phyloP scores from a whole-genome alignment of 805 yeast species.

The Yamadazyma phyllophila region DNA sequence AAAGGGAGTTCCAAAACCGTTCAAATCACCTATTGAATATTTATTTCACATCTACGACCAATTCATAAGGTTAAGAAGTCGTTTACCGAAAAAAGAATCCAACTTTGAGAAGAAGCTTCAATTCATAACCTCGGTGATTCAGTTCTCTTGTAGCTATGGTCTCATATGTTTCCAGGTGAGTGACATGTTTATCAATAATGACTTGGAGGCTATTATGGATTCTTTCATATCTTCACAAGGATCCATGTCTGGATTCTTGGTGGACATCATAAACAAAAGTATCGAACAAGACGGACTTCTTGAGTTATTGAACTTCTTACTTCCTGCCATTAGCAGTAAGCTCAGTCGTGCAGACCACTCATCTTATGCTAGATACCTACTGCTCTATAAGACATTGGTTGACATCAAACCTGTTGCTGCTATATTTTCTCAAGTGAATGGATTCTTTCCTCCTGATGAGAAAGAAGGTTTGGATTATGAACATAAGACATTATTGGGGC shows the following conservation, averaged over 20 bases:
- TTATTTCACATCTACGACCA: conserved; percentile 45
- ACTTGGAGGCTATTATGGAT: conserved; percentile 27
- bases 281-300: conserved; percentile 63
- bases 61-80: conserved; percentile 41
- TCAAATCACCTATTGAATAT: conserved; percentile 44
- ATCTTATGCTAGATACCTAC: conserved; percentile 51
- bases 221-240: conserved; percentile 21
- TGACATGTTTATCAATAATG: conserved; percentile 52
- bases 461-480: conserved; percentile 54
- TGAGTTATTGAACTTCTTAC: conserved; percentile 56
- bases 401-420: conserved; percentile 61
- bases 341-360: conserved; percentile 45
- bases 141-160: conserved; percentile 59
- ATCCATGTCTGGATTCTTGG: conserved; percentile 41
- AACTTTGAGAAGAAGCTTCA: conserved; percentile 33
- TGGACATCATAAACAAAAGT: conserved; percentile 56
- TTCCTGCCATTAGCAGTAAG: conserved; percentile 42
- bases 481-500: conserved; percentile 67
- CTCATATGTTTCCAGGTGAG: conserved; percentile 67
- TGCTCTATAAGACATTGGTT: conserved; percentile 57
- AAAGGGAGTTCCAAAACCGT: conserved; percentile 40
- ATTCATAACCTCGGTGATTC: conserved; percentile 47
- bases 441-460: conserved; percentile 46
- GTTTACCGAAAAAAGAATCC: conserved; percentile 41
- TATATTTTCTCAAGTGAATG: conserved; percentile 53